Percentiles rank a stretch among this genome's conserved stretches.
Evolutionary conservation across 164 flowering plant species (phyloP).

Genomic region (Vitis labrusca): DNA sequence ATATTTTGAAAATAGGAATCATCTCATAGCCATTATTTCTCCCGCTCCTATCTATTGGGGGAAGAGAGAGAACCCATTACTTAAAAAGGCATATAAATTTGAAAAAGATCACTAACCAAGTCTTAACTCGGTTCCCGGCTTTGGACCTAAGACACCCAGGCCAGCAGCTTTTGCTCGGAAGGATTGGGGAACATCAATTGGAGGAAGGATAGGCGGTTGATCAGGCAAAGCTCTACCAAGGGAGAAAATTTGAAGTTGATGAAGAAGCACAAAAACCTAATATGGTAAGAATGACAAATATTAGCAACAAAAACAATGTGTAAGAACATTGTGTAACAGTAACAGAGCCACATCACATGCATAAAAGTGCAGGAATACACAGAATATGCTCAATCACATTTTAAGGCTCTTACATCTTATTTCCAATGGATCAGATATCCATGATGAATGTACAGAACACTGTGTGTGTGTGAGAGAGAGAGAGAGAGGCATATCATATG

Average conservation of each 20-base stretch:
- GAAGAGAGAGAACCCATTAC: too few species aligned
- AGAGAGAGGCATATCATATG: too few species aligned
- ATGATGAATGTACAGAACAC: too few species aligned
- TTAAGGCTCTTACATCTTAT: too few species aligned
- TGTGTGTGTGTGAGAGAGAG: too few species aligned
- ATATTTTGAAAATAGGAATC: not conserved
- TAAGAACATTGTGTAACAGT: not conserved
- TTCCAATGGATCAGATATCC: too few species aligned
- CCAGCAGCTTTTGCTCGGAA: conserved; percentile 73
- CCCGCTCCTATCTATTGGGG: not conserved
- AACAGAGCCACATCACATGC: not conserved
- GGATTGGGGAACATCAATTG: conserved; percentile 36
- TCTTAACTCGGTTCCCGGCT: conserved; percentile 71
- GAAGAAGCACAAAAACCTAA: conserved; percentile 84
- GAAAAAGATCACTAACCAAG: conserved; percentile 52
- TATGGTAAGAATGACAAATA: conserved; percentile 5
- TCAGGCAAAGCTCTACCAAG: conserved; percentile 75
- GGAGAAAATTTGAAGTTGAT: conserved; percentile 77
- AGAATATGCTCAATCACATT: not conserved
- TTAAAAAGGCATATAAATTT: not conserved
- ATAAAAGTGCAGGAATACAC: not conserved
- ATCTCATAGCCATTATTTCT: not conserved
- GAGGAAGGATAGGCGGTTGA: conserved; percentile 61
- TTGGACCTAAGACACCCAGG: conserved; percentile 58
- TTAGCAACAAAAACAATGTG: not conserved